A percentile compares a stretch with the other conserved stretches of the same genome.
Conservation (phyloP, 208 protist genomes). For the Endotrypanum monterogeii region DNA sequence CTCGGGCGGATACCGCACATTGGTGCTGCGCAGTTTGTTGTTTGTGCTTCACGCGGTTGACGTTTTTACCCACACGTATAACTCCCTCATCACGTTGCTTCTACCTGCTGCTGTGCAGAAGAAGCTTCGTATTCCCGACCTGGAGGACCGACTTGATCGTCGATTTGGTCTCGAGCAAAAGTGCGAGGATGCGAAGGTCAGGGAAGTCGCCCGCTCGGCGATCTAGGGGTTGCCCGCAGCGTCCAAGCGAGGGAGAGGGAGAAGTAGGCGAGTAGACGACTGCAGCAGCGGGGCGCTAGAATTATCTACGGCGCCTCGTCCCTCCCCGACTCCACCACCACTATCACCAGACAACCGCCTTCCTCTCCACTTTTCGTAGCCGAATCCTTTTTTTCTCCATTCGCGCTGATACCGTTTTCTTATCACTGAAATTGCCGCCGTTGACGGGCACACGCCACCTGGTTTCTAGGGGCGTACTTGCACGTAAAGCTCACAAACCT, state of each 20-base stretch:
- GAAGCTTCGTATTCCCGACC: slow-evolving; percentile 22
- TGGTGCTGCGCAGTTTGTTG: slow-evolving; percentile 47
- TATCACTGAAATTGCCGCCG: background rate
- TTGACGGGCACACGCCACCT: background rate
- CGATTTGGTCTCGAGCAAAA: background rate
- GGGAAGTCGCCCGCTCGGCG: slow-evolving; percentile 1
- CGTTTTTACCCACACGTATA: slow-evolving; percentile 46
- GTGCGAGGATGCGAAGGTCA: slow-evolving; percentile 6
- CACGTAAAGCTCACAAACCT: background rate
- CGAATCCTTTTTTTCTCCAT: background rate
- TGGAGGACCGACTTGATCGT: slow-evolving; percentile 47
- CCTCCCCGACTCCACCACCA: too few relatives aligned
- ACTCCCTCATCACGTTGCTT: slow-evolving; percentile 22
- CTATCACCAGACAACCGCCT: too few relatives aligned
- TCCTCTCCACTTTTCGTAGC: background rate
- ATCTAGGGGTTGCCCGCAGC: background rate
- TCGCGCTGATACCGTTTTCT: background rate
- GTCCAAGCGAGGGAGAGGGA: background rate
- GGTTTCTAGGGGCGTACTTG: background rate
- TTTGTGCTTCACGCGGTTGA: slow-evolving; percentile 38
- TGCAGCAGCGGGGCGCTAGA: background rate
- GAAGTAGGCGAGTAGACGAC: too few relatives aligned
- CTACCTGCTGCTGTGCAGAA: slow-evolving; percentile 14
- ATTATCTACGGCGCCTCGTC: background rate
- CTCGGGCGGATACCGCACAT: slow-evolving; percentile 32